Conservation (phyloP, 495 filamentous ascomycete species). For the Hypoxylon perforatum region DNA sequence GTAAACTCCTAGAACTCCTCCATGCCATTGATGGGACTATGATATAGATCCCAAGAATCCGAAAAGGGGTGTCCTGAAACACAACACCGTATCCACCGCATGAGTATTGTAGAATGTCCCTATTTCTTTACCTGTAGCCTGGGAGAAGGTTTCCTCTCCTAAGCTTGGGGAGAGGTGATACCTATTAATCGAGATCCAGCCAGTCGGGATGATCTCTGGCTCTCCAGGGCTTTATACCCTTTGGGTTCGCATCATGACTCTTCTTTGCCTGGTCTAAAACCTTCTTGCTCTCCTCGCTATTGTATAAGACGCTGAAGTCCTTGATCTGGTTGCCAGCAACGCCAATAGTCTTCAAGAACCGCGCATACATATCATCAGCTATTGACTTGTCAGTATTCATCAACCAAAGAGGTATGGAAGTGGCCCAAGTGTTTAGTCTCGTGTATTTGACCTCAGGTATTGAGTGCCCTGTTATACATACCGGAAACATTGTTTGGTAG, state of each 20-base stretch:
- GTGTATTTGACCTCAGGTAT: slow-evolving; percentile 49
- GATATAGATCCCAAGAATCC: not conserved
- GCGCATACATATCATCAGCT: slow-evolving; percentile 54
- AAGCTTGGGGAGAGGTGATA: no score
- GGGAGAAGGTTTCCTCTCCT: no score
- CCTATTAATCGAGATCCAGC: slow-evolving; percentile 45
- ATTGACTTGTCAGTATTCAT: slow-evolving; percentile 5
- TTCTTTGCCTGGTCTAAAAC: slow-evolving; percentile 54
- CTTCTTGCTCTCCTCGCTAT: slow-evolving; percentile 52
- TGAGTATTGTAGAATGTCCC: not conserved
- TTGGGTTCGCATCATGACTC: slow-evolving; percentile 57
- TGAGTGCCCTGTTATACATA: slow-evolving; percentile 6
- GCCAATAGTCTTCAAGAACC: slow-evolving; percentile 52
- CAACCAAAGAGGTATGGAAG: not conserved
- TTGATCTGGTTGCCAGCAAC: slow-evolving; percentile 54
- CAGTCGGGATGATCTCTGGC: slow-evolving; percentile 62
- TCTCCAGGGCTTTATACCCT: slow-evolving; percentile 62
- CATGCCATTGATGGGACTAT: not conserved
- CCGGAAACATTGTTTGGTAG: slow-evolving; percentile 51
- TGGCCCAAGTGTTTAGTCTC: no score
- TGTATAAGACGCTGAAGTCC: slow-evolving; percentile 54
- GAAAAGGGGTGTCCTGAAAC: not conserved
- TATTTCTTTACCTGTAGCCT: not conserved
- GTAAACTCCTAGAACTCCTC: not conserved
- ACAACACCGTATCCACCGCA: no score